Conservation (phyloP, 2,329 filamentous ascomycete species). For the Diaporthe destruens region DNA sequence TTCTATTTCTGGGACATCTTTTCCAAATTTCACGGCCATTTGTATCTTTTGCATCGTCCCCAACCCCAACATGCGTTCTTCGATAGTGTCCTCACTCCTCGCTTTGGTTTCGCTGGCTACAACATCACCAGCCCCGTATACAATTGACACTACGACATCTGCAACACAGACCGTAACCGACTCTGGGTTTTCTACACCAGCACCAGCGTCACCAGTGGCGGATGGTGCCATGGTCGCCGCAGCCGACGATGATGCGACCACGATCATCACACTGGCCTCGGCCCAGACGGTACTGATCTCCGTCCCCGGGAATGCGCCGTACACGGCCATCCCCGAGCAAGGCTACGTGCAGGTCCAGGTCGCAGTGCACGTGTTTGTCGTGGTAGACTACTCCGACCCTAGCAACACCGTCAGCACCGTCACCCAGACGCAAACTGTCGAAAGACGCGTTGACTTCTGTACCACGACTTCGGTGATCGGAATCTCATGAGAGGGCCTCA, state of each 20-base stretch:
- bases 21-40: not conserved
- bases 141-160: not conserved
- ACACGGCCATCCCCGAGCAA: conserved; percentile 7
- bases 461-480: not conserved
- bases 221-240: not conserved
- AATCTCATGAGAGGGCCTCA: not conserved
- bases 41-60: not conserved
- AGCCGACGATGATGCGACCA: not conserved
- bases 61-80: not conserved
- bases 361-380: not conserved
- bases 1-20: not conserved
- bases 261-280: not conserved
- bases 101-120: not conserved
- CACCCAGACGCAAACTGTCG: not conserved
- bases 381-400: not conserved
- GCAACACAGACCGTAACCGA: not conserved
- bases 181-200: not conserved
- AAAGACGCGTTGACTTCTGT: conserved; percentile 13
- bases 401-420: conserved; percentile 11
- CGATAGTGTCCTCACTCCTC: not conserved
- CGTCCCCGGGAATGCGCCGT: not conserved
- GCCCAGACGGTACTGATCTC: conserved; percentile 1
- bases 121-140: not conserved
- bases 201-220: not conserved
- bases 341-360: conserved; percentile 13